Percentiles rank a stretch among this genome's conserved stretches.
Conservation (phyloP, 2,329 filamentous ascomycete genomes). For the Rhinocladiella similis region DNA sequence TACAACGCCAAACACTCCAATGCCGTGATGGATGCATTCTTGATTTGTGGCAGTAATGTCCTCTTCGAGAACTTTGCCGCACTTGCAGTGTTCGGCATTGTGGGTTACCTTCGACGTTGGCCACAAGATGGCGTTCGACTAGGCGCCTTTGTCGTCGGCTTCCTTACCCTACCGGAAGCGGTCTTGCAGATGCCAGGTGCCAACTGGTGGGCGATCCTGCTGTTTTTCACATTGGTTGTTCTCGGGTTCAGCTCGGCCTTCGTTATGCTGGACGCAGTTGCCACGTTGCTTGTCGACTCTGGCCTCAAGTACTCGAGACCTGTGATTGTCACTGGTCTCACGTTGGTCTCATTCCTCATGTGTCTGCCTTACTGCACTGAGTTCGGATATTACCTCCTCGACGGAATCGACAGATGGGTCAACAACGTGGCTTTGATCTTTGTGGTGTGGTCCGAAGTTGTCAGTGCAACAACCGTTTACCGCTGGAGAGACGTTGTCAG, state of each 20-base stretch:
- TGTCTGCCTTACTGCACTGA: conserved; percentile 59
- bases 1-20: conserved; percentile 60
- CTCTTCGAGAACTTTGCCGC: conserved; percentile 57
- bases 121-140: conserved; percentile 42
- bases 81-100: conserved; percentile 57
- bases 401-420: conserved; percentile 34
- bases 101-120: conserved; percentile 50
- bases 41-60: conserved; percentile 58
- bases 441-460: conserved; percentile 57
- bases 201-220: conserved; percentile 59
- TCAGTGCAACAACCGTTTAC: conserved; percentile 56
- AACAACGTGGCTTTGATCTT: conserved; percentile 60
- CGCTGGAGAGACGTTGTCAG: conserved; percentile 55
- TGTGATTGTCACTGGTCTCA: conserved; percentile 51
- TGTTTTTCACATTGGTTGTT: conserved; percentile 61
- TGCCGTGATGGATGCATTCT: conserved; percentile 59
- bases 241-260: conserved; percentile 61
- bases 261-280: conserved; percentile 59
- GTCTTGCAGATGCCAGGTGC: conserved; percentile 58
- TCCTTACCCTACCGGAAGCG: conserved; percentile 58
- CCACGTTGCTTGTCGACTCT: conserved; percentile 56
- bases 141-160: conserved; percentile 59
- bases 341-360: conserved; percentile 53
- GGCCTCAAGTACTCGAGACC: conserved; percentile 50
- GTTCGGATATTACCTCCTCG: conserved; percentile 41